Percentiles rank a stretch among this genome's conserved stretches.
Conservation (phyloP, 495 filamentous ascomycete genomes). For the Cudoniella acicularis region DNA sequence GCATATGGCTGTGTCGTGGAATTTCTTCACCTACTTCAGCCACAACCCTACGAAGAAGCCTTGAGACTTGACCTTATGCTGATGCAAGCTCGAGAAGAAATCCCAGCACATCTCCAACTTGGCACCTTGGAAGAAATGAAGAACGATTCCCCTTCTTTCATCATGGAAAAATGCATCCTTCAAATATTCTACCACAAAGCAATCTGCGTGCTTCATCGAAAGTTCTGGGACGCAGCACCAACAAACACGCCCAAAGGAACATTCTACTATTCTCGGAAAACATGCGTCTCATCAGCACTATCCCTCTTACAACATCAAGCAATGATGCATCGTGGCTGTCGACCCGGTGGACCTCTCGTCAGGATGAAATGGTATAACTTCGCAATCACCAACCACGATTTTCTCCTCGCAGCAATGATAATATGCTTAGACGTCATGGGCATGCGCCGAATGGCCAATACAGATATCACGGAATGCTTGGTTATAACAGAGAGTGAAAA, state of each 20-base stretch:
- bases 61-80: conserved; percentile 14
- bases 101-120: conserved; percentile 18
- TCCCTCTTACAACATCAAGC: conserved; percentile 51
- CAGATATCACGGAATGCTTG: neutral
- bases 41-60: conserved; percentile 21
- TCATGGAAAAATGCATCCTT: conserved; percentile 67
- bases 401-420: conserved; percentile 44
- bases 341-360: conserved; percentile 36
- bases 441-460: neutral
- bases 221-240: conserved; percentile 49
- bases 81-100: conserved; percentile 10
- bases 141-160: conserved; percentile 7
- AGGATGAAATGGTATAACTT: conserved; percentile 41
- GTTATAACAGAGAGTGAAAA: conserved; percentile 3
- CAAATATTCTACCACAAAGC: conserved; percentile 69
- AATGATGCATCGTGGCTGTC: conserved; percentile 33
- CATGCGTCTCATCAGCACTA: conserved; percentile 64
- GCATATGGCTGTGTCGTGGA: conserved; percentile 16
- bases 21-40: conserved; percentile 15
- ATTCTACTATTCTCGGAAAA: conserved; percentile 63
- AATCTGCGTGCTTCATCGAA: conserved; percentile 67
- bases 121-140: conserved; percentile 20
- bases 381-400: conserved; percentile 43
- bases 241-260: conserved; percentile 49
- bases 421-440: conserved; percentile 33